A percentile compares a stretch with the other conserved stretches of the same genome.
Conservation (phyloP, 768 basidiomycete genomes). For the Suillus placidus region DNA sequence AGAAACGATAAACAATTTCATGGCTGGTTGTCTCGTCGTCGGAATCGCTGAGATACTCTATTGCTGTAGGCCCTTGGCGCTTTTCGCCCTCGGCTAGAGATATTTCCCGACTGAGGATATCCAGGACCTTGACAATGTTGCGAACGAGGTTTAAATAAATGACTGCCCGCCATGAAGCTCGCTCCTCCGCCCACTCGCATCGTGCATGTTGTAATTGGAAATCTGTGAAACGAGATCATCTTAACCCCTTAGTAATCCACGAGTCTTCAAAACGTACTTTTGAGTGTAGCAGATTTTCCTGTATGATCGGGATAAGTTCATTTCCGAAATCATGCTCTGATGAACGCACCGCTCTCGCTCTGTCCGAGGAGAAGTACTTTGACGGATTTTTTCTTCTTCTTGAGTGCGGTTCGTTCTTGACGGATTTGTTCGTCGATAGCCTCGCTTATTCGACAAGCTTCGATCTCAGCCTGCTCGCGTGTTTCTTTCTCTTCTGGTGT, state of each 20-base stretch:
- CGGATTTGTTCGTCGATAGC: conserved; percentile 77
- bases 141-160: conserved; percentile 81
- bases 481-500: conserved; percentile 54
- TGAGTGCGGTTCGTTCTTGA: conserved; percentile 57
- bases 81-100: conserved; percentile 34
- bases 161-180: conserved; percentile 71
- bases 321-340: conserved; percentile 3
- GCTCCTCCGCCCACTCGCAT: conserved; percentile 70
- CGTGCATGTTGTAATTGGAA: conserved; percentile 77
- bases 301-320: conserved; percentile 19
- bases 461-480: conserved; percentile 62
- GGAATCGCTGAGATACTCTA: conserved; percentile 13
- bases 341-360: conserved; percentile 61
- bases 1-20: conserved; percentile 43
- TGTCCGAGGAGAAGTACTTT: conserved; percentile 77
- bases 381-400: conserved; percentile 67
- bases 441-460: conserved; percentile 67
- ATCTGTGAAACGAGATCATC: conserved; percentile 40
- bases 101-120: conserved; percentile 61
- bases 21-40: conserved; percentile 20
- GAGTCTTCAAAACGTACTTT: conserved; percentile 50
- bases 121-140: conserved; percentile 66
- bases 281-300: conserved; percentile 77
- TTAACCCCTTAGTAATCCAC: conserved; percentile 12
- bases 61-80: conserved; percentile 12